Percentiles rank a stretch among this genome's conserved stretches.
These are phyloP conservation scores for Colletotrichum sansevieriae DNA, from an alignment of 2,329 filamentous ascomycete genomes.

Conservation along the genomic window DNA sequence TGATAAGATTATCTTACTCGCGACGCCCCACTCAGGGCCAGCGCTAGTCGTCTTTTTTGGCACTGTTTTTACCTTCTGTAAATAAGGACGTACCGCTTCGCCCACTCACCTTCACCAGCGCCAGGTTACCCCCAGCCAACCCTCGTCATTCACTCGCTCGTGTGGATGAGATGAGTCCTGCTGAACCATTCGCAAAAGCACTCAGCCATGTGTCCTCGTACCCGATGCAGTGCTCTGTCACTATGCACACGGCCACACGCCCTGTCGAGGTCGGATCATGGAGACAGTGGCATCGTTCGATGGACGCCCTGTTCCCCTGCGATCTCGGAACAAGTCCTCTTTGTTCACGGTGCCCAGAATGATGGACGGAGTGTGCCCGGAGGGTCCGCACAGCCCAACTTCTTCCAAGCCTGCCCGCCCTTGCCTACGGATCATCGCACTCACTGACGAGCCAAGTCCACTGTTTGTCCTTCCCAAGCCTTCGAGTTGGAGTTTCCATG, in stretches of 20 bases:
- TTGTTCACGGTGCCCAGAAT: not conserved
- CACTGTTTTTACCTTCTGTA: slow-evolving; percentile 9
- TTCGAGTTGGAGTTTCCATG: slow-evolving; percentile 15
- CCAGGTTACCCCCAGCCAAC: too few relatives aligned
- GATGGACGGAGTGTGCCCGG: not conserved
- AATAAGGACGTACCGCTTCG: not conserved
- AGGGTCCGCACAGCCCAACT: slow-evolving; percentile 27
- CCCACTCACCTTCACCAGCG: not conserved
- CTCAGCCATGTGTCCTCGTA: not conserved
- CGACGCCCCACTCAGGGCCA: slow-evolving; percentile 34
- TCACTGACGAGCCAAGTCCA: slow-evolving; percentile 24
- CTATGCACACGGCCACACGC: not conserved
- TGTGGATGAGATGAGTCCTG: too few relatives aligned
- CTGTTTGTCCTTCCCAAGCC: not conserved
- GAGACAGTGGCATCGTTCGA: slow-evolving; percentile 33
- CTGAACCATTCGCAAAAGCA: too few relatives aligned
- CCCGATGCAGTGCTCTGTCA: not conserved
- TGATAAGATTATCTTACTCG: slow-evolving; percentile 58
- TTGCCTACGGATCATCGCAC: slow-evolving; percentile 19
- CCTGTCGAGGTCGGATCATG: slow-evolving; percentile 20
- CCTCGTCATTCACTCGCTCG: too few relatives aligned
- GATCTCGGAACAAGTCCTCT: slow-evolving; percentile 34
- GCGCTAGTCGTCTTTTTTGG: slow-evolving; percentile 11
- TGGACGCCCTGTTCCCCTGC: slow-evolving; percentile 20
- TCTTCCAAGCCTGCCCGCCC: slow-evolving; percentile 10